These are phyloP conservation scores for Asterionellopsis glacialis DNA, from an alignment of 108 stramenopile genomes.

Conservation along the genomic window DNA sequence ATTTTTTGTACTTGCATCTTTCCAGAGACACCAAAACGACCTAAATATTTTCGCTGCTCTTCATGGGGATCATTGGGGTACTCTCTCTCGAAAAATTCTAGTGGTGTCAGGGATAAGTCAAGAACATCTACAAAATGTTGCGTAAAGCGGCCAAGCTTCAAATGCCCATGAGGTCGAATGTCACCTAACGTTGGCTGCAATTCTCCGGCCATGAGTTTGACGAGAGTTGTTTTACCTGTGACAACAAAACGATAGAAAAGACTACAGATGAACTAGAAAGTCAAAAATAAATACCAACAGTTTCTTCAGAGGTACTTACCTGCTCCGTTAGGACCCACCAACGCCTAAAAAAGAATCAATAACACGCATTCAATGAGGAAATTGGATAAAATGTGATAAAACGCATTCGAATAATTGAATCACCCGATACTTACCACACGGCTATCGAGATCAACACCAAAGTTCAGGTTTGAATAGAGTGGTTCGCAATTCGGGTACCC, in stretches of 20 bases:
- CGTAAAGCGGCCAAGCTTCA: slow-evolving; percentile 93
- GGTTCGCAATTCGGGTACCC: slow-evolving; percentile 94
- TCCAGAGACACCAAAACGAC: slow-evolving; percentile 96
- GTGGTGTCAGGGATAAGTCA: slow-evolving; percentile 89
- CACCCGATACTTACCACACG: slow-evolving; percentile 63
- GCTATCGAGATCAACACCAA: slow-evolving; percentile 97
- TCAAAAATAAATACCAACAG: not conserved
- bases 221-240: slow-evolving; percentile 69
- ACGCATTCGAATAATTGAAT: slow-evolving; percentile 88
- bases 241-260: not conserved
- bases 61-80: slow-evolving; percentile 80
- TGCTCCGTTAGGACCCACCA: slow-evolving; percentile 93
- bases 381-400: not conserved
- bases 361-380: too few species aligned
- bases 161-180: slow-evolving; percentile 95
- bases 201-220: slow-evolving; percentile 94
- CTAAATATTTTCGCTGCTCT: slow-evolving; percentile 88
- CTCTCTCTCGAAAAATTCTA: slow-evolving; percentile 89
- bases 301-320: slow-evolving; percentile 36
- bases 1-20: slow-evolving; percentile 89
- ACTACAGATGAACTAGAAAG: not conserved
- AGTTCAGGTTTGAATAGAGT: slow-evolving; percentile 89
- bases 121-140: slow-evolving; percentile 99
- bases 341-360: too few species aligned
- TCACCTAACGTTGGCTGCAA: slow-evolving; percentile 87